These are phyloP conservation scores for Aspergillus heteromorphus DNA, from an alignment of 495 filamentous ascomycete genomes.

Conservation along the genomic window DNA sequence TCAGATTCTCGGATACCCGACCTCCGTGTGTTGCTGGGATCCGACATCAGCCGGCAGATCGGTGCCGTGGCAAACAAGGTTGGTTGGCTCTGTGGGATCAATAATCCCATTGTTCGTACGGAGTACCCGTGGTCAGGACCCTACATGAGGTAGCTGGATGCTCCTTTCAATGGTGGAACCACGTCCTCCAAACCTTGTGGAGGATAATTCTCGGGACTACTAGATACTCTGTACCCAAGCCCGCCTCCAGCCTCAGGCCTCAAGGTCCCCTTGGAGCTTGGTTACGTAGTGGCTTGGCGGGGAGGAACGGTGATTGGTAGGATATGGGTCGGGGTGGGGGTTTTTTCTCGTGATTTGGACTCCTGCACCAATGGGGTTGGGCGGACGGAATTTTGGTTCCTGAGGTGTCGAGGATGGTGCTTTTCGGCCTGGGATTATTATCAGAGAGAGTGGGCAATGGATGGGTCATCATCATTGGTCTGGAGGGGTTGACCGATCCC, in stretches of 20 bases:
- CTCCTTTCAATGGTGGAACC: neutral
- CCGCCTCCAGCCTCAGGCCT: no score
- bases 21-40: neutral
- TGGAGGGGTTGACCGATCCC: neutral
- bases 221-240: neutral
- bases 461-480: neutral
- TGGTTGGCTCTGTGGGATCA: no score
- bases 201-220: neutral
- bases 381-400: neutral
- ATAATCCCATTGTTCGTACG: neutral
- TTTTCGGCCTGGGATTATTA: neutral
- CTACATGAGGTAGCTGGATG: neutral
- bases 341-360: conserved; percentile 5
- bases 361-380: neutral
- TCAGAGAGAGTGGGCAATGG: neutral
- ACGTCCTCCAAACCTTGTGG: neutral
- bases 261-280: neutral
- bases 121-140: neutral
- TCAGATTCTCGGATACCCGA: neutral
- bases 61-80: neutral
- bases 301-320: conserved; percentile 1
- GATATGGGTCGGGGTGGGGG: conserved; percentile 6
- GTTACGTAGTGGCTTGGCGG: neutral
- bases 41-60: neutral
- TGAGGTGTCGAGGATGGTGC: neutral